Percentiles rank a stretch among this genome's conserved stretches.
These are phyloP conservation scores for Monosporascus cannonballus DNA, from an alignment of 2,329 filamentous ascomycete species.

Conservation along the genomic window DNA sequence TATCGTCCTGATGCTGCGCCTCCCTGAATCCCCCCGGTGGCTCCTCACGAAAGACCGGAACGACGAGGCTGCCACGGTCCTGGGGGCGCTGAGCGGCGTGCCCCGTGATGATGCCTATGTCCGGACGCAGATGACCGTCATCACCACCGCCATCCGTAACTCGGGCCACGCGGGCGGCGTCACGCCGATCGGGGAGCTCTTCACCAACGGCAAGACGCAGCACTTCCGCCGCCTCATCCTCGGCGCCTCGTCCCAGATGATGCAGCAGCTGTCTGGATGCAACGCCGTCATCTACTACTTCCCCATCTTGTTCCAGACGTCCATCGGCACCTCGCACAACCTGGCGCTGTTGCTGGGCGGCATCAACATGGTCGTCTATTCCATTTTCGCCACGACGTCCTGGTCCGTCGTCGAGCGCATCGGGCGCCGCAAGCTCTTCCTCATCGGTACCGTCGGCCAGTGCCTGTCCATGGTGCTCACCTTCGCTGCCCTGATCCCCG, in stretches of 20 bases:
- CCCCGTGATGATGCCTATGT: constrained; percentile 37
- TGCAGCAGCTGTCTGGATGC: constrained; percentile 56
- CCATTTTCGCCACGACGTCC: constrained; percentile 27
- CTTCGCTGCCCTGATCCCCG: constrained; percentile 60
- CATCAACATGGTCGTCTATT: constrained; percentile 27
- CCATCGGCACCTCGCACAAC: constrained; percentile 34
- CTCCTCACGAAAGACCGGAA: constrained; percentile 38
- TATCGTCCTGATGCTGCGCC: constrained; percentile 29
- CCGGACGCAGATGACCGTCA: constrained; percentile 40
- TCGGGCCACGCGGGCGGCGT: constrained; percentile 25
- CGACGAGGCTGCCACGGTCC: constrained; percentile 44
- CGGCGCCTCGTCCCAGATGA: constrained; percentile 52
- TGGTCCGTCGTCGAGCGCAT: constrained; percentile 41
- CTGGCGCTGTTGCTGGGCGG: constrained; percentile 41
- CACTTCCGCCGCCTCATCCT: constrained; percentile 58
- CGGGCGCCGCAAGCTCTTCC: constrained; percentile 39
- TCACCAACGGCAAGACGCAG: constrained; percentile 57
- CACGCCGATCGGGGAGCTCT: constrained; percentile 35
- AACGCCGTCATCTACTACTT: constrained; percentile 58
- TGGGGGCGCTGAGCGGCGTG: constrained; percentile 48
- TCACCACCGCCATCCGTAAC: constrained; percentile 25
- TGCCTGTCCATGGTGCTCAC: constrained; percentile 52
- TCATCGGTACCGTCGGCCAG: constrained; percentile 41
- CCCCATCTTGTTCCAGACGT: constrained; percentile 48
- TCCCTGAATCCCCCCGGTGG: constrained; percentile 51